A percentile compares a stretch with the other conserved stretches of the same genome.
These are phyloP conservation scores for Nicotiana tabacum DNA, from an alignment of 257 asterid species.

Conservation along the genomic window DNA sequence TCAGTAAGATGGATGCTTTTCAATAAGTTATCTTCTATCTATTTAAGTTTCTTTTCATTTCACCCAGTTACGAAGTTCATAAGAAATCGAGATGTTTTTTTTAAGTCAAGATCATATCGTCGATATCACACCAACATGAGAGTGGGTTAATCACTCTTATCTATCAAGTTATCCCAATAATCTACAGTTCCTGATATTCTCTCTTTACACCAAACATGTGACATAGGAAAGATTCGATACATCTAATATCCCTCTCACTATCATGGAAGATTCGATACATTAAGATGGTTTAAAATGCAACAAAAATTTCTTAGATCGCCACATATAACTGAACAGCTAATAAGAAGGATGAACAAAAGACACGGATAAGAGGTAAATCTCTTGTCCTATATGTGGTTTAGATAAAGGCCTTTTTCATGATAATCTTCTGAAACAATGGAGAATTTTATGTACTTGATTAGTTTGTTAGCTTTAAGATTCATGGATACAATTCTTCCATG, in stretches of 20 bases:
- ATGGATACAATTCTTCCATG: background rate
- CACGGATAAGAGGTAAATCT: background rate
- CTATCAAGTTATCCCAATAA: background rate
- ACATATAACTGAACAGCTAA: background rate
- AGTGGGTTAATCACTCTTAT: background rate
- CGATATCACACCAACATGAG: background rate
- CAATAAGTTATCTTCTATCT: background rate
- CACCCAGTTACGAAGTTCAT: background rate
- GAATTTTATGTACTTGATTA: background rate
- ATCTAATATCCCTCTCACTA: background rate
- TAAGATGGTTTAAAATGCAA: background rate
- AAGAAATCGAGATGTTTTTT: background rate
- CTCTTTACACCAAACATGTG: background rate
- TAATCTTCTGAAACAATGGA: background rate
- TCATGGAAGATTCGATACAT: background rate
- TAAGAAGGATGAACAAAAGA: background rate
- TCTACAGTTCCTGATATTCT: background rate
- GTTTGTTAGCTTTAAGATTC: background rate
- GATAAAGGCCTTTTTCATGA: background rate
- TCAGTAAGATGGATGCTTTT: background rate
- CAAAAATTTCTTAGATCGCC: background rate
- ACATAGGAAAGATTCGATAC: background rate
- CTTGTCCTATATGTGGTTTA: background rate
- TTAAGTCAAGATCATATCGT: background rate
- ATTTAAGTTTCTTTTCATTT: background rate